phyloP scores from a whole-genome alignment of 2,329 filamentous ascomycete genomes.

The Clarireedia paspali region DNA sequence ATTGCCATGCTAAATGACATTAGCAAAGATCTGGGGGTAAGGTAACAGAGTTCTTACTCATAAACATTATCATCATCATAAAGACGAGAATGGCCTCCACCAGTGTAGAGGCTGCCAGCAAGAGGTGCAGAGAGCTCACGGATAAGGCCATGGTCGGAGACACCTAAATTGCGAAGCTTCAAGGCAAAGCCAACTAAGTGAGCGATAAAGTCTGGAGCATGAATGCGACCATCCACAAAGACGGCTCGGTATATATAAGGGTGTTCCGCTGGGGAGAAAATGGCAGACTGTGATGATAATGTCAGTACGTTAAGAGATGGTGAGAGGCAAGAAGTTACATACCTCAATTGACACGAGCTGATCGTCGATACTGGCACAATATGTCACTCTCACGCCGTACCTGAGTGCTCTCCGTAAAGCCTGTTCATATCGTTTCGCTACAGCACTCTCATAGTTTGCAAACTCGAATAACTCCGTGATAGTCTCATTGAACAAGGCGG shows the following conservation, averaged over 20 bases:
- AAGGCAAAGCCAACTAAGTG: slow-evolving; percentile 89
- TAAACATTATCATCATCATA: slow-evolving; percentile 89
- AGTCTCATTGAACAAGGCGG: slow-evolving; percentile 69
- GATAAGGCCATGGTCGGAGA: slow-evolving; percentile 88
- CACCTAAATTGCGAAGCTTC: slow-evolving; percentile 86
- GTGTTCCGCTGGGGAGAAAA: slow-evolving; percentile 78
- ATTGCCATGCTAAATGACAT: slow-evolving; percentile 50
- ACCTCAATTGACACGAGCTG: slow-evolving; percentile 90
- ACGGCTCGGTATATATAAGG: slow-evolving; percentile 94
- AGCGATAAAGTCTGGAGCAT: slow-evolving; percentile 88
- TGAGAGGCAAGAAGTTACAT: slow-evolving; percentile 7
- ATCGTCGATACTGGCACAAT: slow-evolving; percentile 92
- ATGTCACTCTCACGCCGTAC: slow-evolving; percentile 76
- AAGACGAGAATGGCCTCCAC: slow-evolving; percentile 86
- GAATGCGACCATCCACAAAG: slow-evolving; percentile 87
- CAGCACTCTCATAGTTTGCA: slow-evolving; percentile 68
- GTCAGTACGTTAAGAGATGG: slow-evolving; percentile 5
- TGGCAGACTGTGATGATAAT: slow-evolving; percentile 53
- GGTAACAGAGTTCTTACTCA: slow-evolving; percentile 40
- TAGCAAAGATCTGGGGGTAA: background rate
- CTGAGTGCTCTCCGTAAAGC: slow-evolving; percentile 67
- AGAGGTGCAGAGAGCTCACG: slow-evolving; percentile 82
- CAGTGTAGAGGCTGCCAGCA: slow-evolving; percentile 83
- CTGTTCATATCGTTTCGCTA: slow-evolving; percentile 73
- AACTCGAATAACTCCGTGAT: slow-evolving; percentile 97